Base-by-base conservation (phyloP, 1,284 basidiomycete genomes). In the Pyrrhoderma noxium region DNA sequence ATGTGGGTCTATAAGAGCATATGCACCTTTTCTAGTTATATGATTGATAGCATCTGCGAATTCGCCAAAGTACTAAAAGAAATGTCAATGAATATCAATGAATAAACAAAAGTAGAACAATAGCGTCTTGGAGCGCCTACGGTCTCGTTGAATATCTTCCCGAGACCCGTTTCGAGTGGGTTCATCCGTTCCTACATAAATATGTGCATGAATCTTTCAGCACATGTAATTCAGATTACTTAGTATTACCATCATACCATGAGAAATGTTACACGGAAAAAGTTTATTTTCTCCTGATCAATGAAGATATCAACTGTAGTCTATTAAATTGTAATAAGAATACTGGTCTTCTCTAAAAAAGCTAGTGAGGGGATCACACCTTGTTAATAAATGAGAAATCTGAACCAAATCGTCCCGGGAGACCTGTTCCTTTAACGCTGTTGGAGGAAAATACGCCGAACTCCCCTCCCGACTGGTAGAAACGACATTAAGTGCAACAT, bases 381-480 rank as follows among this genome's bases (percentile, higher is more conserved):
- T 72, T 68, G 60, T 73, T 73, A 55, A 73, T 74, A 62, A 75
- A 74, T 1, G 67, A 69, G 58, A 67, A 75, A 58, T 74, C 68
- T 16, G 69, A 63, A 13, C 68, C 68, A 51, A 75, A 73, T 1
- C 65, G 62, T 25, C 73, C 73, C 27, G 73, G 73, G 9, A 75
- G 62, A 27, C 71, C 71, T 22, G 47, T 52, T 21, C 39, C 51
- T 18, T 49, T 45, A 5, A n/a, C 14, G 8, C 21, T 40, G 8
- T 5, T 22, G 13, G 40, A 21, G 11, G 45, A 42, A 31, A 51
- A 55, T 37, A 51, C 53, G 35, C 53, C 50, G 25, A 55, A 55
- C 22, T 56, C 54, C n/a, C 54, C 54, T 19, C 54, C 54, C 31
- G 54, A 52, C 54, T 56, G 25, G 18, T n/a, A 8, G n/a, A 40